Base-by-base conservation (phyloP, 2,329 filamentous ascomycete genomes). In the Graphilbum ipis-grandicollis region DNA sequence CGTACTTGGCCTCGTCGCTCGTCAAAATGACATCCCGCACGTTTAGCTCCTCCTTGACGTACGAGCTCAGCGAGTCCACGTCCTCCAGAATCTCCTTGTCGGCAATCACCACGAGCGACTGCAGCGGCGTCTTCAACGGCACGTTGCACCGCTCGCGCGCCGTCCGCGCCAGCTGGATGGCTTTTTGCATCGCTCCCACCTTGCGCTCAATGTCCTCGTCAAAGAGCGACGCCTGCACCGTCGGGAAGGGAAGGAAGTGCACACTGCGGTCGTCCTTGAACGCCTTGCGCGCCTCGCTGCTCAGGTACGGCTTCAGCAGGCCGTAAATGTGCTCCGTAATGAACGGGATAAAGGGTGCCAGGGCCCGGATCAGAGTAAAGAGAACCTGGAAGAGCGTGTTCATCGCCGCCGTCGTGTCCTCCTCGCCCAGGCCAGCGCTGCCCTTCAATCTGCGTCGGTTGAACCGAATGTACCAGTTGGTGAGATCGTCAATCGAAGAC, bases 401-500 rank as follows among this genome's bases (percentile, higher is more conserved):
- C 38, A 98, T 66, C 1, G 88, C 90, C 50, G 93, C 83, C 35
- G 79, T 64, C 10, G 90, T 94, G 53, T 96, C 90, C 13, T 86
- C 71, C 19, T 83, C 58, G 15, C 85, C 84, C 19, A 84, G 58
- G 10, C 85, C 84, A 45, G 83, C 75, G 52, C 92, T 85, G 31
- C 86, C 86, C 72, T 93, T 94, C 46, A 93, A 66, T 38, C 86
- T 75, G 56, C 81, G 81, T 38, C 86, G 72, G 63, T 94, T 94
- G 64, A 93, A 92, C 42, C 85, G 73, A 54, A 94, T 94, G 59
- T 94, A 94, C 86, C 86, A 94, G 58, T 96, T 96, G n/a, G 86
- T 46, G 19, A 46, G 39, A 19, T 92, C 85, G 50, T 94, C 88
- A 45, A 94, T 92, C 50, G 93, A 69, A 40, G 69, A 70, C 15